Evolutionary conservation across 176 grass and related monocot species (phyloP).

Genomic region (Aegilops sharonensis): DNA sequence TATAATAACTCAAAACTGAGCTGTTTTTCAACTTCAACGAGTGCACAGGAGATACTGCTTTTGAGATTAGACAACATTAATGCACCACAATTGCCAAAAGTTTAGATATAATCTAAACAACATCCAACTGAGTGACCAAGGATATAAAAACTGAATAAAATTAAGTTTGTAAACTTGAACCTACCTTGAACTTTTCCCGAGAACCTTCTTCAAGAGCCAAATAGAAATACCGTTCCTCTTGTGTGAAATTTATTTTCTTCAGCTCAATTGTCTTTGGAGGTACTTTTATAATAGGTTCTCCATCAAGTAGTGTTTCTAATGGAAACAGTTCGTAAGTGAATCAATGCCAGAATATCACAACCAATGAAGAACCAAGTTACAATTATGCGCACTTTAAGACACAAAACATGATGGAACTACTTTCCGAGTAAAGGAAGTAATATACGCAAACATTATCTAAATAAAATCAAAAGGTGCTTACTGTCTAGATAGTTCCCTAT

Average conservation of each 20-base stretch:
- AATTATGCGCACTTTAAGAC: not conserved
- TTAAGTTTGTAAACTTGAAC: not conserved
- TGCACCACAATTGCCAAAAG: not conserved
- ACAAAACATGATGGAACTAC: not conserved
- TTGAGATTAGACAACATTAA: not conserved
- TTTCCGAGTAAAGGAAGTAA: not conserved
- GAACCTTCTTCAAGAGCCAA: slow-evolving; percentile 81
- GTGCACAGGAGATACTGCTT: not conserved
- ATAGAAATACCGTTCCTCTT: slow-evolving; percentile 84
- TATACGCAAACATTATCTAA: slow-evolving; percentile 2
- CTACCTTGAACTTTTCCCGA: slow-evolving; percentile 82
- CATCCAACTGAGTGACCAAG: not conserved
- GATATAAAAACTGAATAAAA: not conserved
- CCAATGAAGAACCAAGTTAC: not conserved
- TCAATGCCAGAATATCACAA: slow-evolving; percentile 21
- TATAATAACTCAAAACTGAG: not conserved
- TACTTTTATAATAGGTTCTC: slow-evolving; percentile 86
- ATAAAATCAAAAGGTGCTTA: not conserved
- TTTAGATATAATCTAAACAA: not conserved
- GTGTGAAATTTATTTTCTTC: slow-evolving; percentile 73
- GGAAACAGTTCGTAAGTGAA: slow-evolving; percentile 22
- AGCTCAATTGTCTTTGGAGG: slow-evolving; percentile 72
- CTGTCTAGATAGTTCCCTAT: not conserved
- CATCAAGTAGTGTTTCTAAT: slow-evolving; percentile 76
- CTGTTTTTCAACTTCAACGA: not conserved